A percentile compares a stretch with the other conserved stretches of the same genome.
These are phyloP conservation scores for Hypoxylon sp. DNA, from an alignment of 2,329 filamentous ascomycete genomes.

Conservation along the genomic window DNA sequence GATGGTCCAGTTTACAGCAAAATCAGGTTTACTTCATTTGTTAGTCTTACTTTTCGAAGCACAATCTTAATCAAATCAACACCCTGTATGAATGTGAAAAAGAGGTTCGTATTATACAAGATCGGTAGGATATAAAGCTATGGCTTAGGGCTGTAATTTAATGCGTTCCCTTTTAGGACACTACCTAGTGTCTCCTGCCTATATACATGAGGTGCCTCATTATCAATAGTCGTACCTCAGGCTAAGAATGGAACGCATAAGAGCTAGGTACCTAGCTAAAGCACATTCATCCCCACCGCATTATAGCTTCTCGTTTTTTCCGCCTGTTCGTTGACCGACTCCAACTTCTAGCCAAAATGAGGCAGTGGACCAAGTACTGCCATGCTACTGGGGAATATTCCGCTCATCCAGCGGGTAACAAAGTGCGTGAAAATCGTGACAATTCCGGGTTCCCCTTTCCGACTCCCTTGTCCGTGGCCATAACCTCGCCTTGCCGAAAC, in stretches of 20 bases:
- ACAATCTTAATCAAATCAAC: too few species aligned
- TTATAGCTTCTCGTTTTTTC: not conserved
- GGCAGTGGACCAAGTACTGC: not conserved
- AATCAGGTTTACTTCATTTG: too few species aligned
- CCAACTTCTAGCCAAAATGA: not conserved
- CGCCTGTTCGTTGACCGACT: not conserved
- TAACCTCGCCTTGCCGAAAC: constrained; percentile 20
- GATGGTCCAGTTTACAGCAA: too few species aligned
- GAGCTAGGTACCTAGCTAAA: not conserved
- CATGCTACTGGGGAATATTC: constrained; percentile 3
- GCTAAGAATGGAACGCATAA: constrained; percentile 1
- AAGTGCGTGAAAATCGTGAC: constrained; percentile 6
- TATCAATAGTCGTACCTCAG: not conserved
- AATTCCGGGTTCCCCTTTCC: constrained; percentile 6
- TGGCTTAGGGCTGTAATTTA: not conserved
- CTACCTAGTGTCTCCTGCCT: not conserved
- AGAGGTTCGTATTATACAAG: not conserved
- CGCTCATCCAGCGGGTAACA: not conserved
- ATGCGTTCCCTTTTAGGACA: not conserved
- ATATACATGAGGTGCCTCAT: not conserved
- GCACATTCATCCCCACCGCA: not conserved
- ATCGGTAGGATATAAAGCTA: not conserved
- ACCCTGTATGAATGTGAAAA: not conserved
- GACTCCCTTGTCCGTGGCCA: not conserved
- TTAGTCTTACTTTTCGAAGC: too few species aligned